A percentile compares a stretch with the other conserved stretches of the same genome.
These are phyloP conservation scores for Grammothele lineata DNA, from an alignment of 768 basidiomycete genomes.

Conservation along the genomic window DNA sequence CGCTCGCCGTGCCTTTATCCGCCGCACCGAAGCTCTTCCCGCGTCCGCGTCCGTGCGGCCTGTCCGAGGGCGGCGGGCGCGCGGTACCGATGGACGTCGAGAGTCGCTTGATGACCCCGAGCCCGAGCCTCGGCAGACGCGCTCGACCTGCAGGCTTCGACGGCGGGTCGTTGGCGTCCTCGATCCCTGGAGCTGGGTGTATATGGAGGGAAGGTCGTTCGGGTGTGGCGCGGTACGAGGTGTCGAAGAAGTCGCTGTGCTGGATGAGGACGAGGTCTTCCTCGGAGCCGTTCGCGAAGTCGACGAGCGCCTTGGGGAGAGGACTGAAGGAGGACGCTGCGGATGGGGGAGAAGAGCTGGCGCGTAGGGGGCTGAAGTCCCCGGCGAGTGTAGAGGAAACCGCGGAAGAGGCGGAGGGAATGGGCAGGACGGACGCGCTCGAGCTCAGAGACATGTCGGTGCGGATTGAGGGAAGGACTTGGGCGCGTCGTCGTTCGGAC, in stretches of 20 bases:
- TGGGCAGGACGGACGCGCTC: not conserved
- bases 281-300: slow-evolving; percentile 10
- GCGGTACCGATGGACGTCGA: slow-evolving; percentile 20
- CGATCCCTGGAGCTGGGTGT: slow-evolving; percentile 1
- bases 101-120: slow-evolving; percentile 17
- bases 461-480: slow-evolving; percentile 6
- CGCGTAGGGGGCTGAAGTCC: too few species aligned
- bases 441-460: not conserved
- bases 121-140: slow-evolving; percentile 19
- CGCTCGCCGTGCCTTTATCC: too few species aligned
- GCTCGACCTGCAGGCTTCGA: slow-evolving; percentile 15
- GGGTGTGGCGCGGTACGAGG: slow-evolving; percentile 5
- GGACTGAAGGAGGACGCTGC: not conserved
- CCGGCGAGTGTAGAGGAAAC: too few species aligned
- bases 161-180: slow-evolving; percentile 6
- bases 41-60: slow-evolving; percentile 17
- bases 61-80: slow-evolving; percentile 20
- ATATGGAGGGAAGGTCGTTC: too few species aligned
- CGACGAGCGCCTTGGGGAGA: slow-evolving; percentile 7
- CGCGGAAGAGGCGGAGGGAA: not conserved
- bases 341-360: too few species aligned
- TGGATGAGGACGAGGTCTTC: slow-evolving; percentile 17
- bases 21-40: too few species aligned
- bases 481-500: slow-evolving; percentile 8
- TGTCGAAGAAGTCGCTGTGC: slow-evolving; percentile 10